Conservation (phyloP, 495 filamentous ascomycete species). For the Podospora fimiseda region DNA sequence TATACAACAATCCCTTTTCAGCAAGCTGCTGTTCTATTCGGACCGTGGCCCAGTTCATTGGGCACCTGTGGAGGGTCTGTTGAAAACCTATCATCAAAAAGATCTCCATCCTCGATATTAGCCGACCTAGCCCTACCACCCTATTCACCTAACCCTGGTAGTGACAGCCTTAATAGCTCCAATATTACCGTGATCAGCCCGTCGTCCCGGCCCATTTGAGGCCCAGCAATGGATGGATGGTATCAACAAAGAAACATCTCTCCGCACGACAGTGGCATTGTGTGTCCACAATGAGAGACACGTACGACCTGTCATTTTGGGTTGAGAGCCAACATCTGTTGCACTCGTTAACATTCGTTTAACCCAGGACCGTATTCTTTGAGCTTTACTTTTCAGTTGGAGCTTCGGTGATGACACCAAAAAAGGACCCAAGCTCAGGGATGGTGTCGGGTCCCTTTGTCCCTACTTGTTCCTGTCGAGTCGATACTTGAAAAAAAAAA, state of each 20-base stretch:
- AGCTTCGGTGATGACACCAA: no score
- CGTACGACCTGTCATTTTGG: conserved; percentile 7
- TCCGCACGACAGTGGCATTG: background rate
- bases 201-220: background rate
- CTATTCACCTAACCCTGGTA: background rate
- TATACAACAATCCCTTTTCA: background rate
- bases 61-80: background rate
- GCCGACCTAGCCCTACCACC: background rate
- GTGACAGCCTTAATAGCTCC: conserved; percentile 5
- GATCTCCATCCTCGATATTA: background rate
- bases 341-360: conserved; percentile 3
- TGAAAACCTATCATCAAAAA: background rate
- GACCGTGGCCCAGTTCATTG: background rate
- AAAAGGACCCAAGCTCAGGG: no score
- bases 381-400: no score
- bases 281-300: conserved; percentile 2
- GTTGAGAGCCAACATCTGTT: conserved; percentile 1
- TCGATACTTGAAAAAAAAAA: no score
- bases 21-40: background rate
- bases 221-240: no score
- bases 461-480: no score
- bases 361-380: no score
- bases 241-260: no score
- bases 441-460: no score
- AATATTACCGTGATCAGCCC: conserved; percentile 1